Conservation (phyloP, 2,329 filamentous ascomycete genomes). For the Aspergillus sp. region DNA sequence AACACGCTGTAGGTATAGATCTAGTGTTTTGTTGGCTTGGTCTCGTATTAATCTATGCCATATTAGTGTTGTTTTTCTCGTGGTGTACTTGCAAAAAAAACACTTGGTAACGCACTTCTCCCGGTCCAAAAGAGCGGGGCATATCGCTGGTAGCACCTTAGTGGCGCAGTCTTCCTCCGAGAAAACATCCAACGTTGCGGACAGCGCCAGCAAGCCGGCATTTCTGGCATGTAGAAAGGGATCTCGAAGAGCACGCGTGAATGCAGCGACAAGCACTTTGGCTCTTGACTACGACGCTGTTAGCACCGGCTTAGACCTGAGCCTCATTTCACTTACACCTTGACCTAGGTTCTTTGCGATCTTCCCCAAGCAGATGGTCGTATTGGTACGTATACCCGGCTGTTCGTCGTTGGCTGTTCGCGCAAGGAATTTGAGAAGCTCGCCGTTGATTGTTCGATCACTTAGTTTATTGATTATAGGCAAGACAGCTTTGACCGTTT, state of each 20-base stretch:
- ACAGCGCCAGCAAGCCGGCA: conserved; percentile 82
- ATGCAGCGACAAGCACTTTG: conserved; percentile 92
- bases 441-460: conserved; percentile 90
- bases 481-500: conserved; percentile 92
- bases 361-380: conserved; percentile 94
- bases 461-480: conserved; percentile 86
- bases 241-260: conserved; percentile 84
- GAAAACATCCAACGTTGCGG: conserved; percentile 84
- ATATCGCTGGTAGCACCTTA: conserved; percentile 82
- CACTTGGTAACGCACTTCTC: conserved; percentile 67
- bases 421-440: conserved; percentile 85
- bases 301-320: conserved; percentile 25
- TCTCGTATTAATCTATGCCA: conserved; percentile 71
- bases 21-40: conserved; percentile 86
- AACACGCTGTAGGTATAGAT: conserved; percentile 80
- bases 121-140: conserved; percentile 86
- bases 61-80: conserved; percentile 3
- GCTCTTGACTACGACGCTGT: conserved; percentile 65
- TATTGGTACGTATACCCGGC: conserved; percentile 95
- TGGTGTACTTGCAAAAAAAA: neutral
- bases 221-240: conserved; percentile 95
- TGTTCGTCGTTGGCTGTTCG: conserved; percentile 98
- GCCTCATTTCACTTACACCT: conserved; percentile 45
- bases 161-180: conserved; percentile 85
- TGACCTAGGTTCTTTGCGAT: conserved; percentile 87